These are phyloP conservation scores for Quercus phellos DNA, from an alignment of 331 rosid genomes.

Conservation along the genomic window DNA sequence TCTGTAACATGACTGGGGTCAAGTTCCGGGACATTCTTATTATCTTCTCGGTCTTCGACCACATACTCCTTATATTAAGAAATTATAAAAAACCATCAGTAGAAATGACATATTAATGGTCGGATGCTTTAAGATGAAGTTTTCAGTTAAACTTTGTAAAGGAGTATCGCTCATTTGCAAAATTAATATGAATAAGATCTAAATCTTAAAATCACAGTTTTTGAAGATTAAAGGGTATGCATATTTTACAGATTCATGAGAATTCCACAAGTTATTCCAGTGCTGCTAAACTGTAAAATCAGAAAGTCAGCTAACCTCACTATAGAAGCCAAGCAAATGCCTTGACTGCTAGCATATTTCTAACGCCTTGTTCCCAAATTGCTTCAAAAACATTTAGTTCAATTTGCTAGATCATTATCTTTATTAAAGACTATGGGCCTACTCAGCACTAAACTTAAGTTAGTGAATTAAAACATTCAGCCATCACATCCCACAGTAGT, in stretches of 20 bases:
- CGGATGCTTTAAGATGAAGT: slow-evolving; percentile 9
- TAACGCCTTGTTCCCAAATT: not conserved
- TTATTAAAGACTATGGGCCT: no score
- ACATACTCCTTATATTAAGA: slow-evolving; percentile 64
- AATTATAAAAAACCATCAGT: not conserved
- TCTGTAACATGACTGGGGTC: slow-evolving; percentile 82
- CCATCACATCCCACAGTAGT: no score
- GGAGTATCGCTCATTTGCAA: not conserved
- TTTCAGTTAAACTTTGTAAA: not conserved
- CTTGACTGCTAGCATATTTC: not conserved
- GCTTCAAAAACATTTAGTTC: not conserved
- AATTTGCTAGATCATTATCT: not conserved
- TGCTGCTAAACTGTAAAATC: not conserved
- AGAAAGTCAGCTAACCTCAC: not conserved
- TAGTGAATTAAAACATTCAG: no score
- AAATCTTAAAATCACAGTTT: not conserved
- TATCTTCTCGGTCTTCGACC: slow-evolving; percentile 81
- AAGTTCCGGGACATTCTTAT: slow-evolving; percentile 73
- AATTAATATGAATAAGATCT: not conserved
- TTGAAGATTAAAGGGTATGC: not conserved
- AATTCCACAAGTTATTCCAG: not conserved
- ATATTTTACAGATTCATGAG: not conserved
- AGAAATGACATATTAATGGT: not conserved
- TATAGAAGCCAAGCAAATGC: not conserved
- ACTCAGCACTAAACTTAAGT: no score